Conservation (phyloP, 2,329 filamentous ascomycete genomes). For the Fusarium longipes region DNA sequence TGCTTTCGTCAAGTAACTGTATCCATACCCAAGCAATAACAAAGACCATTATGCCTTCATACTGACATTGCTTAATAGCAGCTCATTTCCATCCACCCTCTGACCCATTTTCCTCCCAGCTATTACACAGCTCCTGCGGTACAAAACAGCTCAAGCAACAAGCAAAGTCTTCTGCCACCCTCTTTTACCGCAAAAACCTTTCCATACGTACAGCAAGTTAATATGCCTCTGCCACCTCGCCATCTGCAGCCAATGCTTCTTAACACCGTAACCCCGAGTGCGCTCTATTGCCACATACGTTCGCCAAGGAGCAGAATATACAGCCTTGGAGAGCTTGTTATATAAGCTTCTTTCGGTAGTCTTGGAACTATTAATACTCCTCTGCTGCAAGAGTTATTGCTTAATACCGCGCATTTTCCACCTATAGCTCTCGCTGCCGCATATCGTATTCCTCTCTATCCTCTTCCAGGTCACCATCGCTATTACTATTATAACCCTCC, state of each 20-base stretch:
- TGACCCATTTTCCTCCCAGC: background rate
- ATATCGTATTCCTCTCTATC: constrained; percentile 5
- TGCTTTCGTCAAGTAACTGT: background rate
- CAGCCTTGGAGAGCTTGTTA: constrained; percentile 2
- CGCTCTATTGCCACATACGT: background rate
- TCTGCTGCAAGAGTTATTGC: background rate
- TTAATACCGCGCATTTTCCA: constrained; percentile 2
- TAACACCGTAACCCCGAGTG: background rate
- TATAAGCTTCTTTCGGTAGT: constrained; percentile 4
- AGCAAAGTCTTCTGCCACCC: background rate
- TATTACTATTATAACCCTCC: background rate
- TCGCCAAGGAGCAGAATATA: background rate
- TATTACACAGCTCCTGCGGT: background rate
- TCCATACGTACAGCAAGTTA: constrained; percentile 1
- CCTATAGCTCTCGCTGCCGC: background rate
- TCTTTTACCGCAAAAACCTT: background rate
- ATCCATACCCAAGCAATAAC: background rate
- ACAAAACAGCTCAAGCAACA: background rate
- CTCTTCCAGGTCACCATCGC: background rate
- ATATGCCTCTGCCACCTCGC: background rate
- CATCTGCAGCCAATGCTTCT: background rate
- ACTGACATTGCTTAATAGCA: background rate
- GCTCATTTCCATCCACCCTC: background rate
- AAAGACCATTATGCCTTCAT: background rate
- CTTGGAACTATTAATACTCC: constrained; percentile 1